phyloP scores from a whole-genome alignment of 768 basidiomycete species.

The Boletellus ananiceps region DNA sequence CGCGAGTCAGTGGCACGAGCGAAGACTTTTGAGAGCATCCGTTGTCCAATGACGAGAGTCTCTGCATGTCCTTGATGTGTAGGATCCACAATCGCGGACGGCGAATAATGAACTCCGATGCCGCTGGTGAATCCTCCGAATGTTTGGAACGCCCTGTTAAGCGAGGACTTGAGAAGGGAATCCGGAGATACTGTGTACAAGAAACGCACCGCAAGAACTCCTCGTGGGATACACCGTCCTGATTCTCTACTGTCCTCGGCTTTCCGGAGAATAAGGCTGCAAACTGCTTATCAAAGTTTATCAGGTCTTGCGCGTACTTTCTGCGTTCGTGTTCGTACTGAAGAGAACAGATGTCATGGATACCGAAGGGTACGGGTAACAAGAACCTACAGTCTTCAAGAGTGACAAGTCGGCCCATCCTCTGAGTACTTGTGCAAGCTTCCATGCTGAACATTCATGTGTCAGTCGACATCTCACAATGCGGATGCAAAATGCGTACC shows the following conservation, averaged over 20 bases:
- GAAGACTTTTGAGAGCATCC: conserved; percentile 35
- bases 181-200: not conserved
- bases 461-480: conserved; percentile 46
- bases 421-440: conserved; percentile 41
- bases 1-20: conserved; percentile 35
- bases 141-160: conserved; percentile 33
- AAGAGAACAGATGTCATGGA: not conserved
- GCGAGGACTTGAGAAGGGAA: not conserved
- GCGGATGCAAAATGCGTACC: conserved; percentile 28
- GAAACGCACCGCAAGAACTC: conserved; percentile 33
- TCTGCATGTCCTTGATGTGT: conserved; percentile 30
- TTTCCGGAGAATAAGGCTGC: conserved; percentile 65
- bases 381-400: conserved; percentile 37
- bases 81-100: conserved; percentile 33
- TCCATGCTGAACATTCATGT: conserved; percentile 35
- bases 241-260: conserved; percentile 44
- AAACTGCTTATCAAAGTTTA: conserved; percentile 64
- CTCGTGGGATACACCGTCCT: conserved; percentile 32
- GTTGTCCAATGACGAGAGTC: conserved; percentile 34
- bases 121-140: conserved; percentile 37
- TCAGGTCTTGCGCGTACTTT: conserved; percentile 67
- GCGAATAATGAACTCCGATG: conserved; percentile 38
- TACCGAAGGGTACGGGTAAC: not conserved
- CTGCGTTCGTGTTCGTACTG: conserved; percentile 69
- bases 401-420: conserved; percentile 38